Evolutionary conservation across 345 rosid genomes (phyloP), one percentile per base, ranked within the genome.

Genomic region (Citrus sp.): DNA sequence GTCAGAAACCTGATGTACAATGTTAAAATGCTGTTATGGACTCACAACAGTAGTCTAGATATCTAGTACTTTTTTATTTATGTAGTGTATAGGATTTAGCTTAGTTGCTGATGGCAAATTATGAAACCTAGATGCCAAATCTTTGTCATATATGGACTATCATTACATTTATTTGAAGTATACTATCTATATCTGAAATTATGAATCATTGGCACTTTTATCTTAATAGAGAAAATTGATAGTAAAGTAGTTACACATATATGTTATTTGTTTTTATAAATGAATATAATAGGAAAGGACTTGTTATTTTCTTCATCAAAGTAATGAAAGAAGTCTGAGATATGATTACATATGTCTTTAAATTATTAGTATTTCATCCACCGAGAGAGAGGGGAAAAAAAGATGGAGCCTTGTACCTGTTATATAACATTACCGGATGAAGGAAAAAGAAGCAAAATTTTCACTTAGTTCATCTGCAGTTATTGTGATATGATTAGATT

Each of bases 21-120:
- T 86, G 90, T 86, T 75, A 89, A 86, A 97, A 92, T 80, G 91
- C 94, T 70, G 98, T 94, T 61, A 92, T 97, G 73, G 98, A 97
- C 86, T 97, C 97, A 98, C 99, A 97, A 84, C 98, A 94, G 78
- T 94, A 89, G 81, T 97, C 98, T 77, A 96, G 34, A 81, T 92
- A 88, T 86, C 89, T 97, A 90, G 99, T 97, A 82, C 38, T 80
- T 85, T 70, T 70, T 81, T 9, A 35, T 74, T 67, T 32, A 25
- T 46, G 42, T 81, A 35, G 67, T 79, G 5, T 78, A 4, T 81
- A 42, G 24, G 6, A 25, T 42, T 13, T 42, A 49, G 28, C 81
- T 75, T 61, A 49, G 46, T 0, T 40, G 3, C 3, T 9, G 9
- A 40, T 40, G 12, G 12, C 12, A 40, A 40, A 40, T 40, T 32